A percentile compares a stretch with the other conserved stretches of the same genome.
phyloP scores from a whole-genome alignment of 768 basidiomycete species.

The Russula ochroleuca region DNA sequence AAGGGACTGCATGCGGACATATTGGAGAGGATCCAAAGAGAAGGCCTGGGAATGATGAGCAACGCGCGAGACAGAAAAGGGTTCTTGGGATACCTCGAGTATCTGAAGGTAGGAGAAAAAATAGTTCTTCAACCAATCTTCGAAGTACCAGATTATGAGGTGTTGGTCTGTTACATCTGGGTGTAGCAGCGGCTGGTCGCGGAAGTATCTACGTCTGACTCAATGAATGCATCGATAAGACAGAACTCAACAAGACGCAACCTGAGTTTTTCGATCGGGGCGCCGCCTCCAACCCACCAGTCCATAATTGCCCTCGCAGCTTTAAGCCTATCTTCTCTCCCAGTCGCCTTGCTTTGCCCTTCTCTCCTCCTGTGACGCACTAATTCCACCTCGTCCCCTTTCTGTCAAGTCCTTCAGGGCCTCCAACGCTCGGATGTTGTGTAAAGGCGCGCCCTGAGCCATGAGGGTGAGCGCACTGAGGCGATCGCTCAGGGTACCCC shows the following conservation, averaged over 20 bases:
- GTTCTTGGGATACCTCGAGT: slow-evolving; percentile 60
- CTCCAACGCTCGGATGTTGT: slow-evolving; percentile 79
- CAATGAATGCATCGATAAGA: background rate
- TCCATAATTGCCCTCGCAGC: slow-evolving; percentile 89
- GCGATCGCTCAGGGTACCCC: slow-evolving; percentile 38
- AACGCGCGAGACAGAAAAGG: background rate
- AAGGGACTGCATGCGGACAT: slow-evolving; percentile 13
- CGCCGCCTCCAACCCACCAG: slow-evolving; percentile 98
- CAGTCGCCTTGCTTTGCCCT: slow-evolving; percentile 31
- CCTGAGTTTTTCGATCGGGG: slow-evolving; percentile 82
- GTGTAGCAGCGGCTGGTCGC: slow-evolving; percentile 75
- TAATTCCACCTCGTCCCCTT: slow-evolving; percentile 69
- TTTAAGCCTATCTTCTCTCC: slow-evolving; percentile 88
- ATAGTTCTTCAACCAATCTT: slow-evolving; percentile 97
- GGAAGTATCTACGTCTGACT: slow-evolving; percentile 65
- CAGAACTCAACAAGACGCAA: slow-evolving; percentile 38
- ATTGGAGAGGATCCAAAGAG: slow-evolving; percentile 55
- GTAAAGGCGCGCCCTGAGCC: slow-evolving; percentile 59
- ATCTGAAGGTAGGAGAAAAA: slow-evolving; percentile 90
- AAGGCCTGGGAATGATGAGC: slow-evolving; percentile 47
- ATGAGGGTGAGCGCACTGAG: slow-evolving; percentile 42
- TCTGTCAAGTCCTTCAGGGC: slow-evolving; percentile 72
- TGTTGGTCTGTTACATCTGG: slow-evolving; percentile 63
- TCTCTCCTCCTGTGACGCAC: slow-evolving; percentile 17
- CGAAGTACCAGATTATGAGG: slow-evolving; percentile 83